Base-by-base conservation (phyloP, 2,329 filamentous ascomycete genomes). In the Coniochaeta sp. region DNA sequence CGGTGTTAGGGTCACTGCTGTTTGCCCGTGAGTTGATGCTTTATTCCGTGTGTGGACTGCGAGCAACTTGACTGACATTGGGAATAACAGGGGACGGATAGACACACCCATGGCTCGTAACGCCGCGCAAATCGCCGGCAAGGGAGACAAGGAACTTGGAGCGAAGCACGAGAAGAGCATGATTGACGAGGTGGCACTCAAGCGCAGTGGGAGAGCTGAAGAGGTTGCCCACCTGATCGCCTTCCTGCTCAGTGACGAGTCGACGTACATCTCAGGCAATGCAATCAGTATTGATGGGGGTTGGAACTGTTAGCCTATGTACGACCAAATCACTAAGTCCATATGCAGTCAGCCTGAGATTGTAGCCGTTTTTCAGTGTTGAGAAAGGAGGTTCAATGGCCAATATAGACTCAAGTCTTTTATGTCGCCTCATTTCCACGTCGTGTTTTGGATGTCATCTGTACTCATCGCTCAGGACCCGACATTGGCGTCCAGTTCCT, bases 1-100 rank as follows among this genome's bases (percentile, higher is more conserved):
- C n/a, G 65, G 67, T 1, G 62, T 72, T 1, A 60, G 71, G 3
- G 67, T 71, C 9, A 72, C 71, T 38, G 64, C 65, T 1, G 63
- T 72, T 12, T 69, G 67, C 40, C 70, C 69, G 68, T 72, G 58
- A 64, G 69, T 64, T 38, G 4, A 22, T 16, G 0, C 54, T 22
- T 19, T n/a, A 14, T 56, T 24, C 33, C 22, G 61, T 12, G 6
- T 26, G 12, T 34, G 3, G 22, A 4, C 3, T 55, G 17, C 24
- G 47, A 52, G 14, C 14, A 31, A 22, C 24, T n/a, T 16, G 6
- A 14, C 47, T 47, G 43, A 47, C 47, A 31, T 31, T 40, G 14
- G n/a, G 6, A 22, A 56, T 22, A 4, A 12, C 16, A 65, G 66
- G 7, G 70, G 70, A 7, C 64, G 65, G 11, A 70, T 72, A 31